Conservation (phyloP, 164 flowering plant genomes). For the Cinnamomum chago region DNA sequence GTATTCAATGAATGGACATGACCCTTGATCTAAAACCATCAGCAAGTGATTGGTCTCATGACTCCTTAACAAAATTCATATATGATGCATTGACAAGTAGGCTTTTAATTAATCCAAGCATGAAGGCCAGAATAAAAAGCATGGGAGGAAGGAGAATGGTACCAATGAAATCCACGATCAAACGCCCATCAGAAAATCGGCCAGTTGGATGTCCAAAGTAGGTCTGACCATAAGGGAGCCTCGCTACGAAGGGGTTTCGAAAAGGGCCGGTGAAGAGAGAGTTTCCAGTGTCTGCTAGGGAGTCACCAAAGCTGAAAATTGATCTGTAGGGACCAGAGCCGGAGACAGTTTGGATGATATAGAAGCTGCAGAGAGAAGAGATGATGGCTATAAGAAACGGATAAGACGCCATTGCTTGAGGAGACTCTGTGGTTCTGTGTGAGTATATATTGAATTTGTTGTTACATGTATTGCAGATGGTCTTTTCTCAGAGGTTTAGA, state of each 20-base stretch:
- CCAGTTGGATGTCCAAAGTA: constrained; percentile 36
- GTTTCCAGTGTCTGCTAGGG: constrained; percentile 16
- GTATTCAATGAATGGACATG: neutral
- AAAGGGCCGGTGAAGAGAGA: neutral
- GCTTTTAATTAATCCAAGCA: neutral
- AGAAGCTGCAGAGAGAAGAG: neutral
- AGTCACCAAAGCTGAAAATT: constrained; percentile 14
- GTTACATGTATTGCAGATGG: too few relatives aligned
- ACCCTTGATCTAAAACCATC: constrained; percentile 2
- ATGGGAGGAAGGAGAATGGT: neutral
- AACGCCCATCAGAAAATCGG: constrained; percentile 29
- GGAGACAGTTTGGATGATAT: neutral
- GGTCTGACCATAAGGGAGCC: constrained; percentile 36
- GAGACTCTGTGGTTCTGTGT: too few relatives aligned
- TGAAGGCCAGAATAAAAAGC: neutral
- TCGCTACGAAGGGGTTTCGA: neutral
- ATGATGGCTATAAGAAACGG: neutral
- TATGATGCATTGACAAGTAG: neutral
- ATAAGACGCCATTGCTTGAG: neutral
- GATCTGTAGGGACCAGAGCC: neutral
- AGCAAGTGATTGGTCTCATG: too few relatives aligned
- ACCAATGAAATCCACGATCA: constrained; percentile 34
- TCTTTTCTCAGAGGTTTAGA: too few relatives aligned
- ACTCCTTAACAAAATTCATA: neutral
- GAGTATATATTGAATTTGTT: too few relatives aligned